Base-by-base conservation (phyloP, 2,329 filamentous ascomycete genomes). In the Exophiala dermatitidis region DNA sequence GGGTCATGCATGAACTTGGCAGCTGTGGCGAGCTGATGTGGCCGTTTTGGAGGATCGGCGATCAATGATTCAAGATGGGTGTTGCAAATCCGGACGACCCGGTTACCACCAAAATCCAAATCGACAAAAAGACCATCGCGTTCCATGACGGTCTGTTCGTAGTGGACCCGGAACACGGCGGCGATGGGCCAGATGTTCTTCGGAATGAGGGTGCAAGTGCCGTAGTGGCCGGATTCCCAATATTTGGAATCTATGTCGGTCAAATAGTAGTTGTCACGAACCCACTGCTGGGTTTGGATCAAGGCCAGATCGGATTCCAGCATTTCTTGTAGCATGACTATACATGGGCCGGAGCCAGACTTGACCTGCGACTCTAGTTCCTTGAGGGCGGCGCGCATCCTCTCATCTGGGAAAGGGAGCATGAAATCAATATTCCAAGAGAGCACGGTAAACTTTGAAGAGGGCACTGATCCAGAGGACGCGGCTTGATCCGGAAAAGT, bases 51-150 rank as follows among this genome's bases (percentile, higher is more conserved):
- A 0, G 76, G 77, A 3, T 73, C 64, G 0, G 72, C 66, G 0
- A 71, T 68, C 10, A 82, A 66, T 2, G 76, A 80, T 62, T 82
- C 80, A 2, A 82, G 74, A 61, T 83, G 80, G 0, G 74, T 75
- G 61, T 80, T 80, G 64, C 78, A 79, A 3, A 82, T 61, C 3
- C 78, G 71, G 4, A 81, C 57, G 0, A 64, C 26, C 32, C 48
- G 41, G 33, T 50, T 40, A 29, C 46, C 43, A 6, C 60, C 52
- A 26, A 74, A 50, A 0, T 56, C 52, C 32, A 79, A 54, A 49
- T 82, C 79, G n/a, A 80, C 70, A 51, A 81, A 81, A 1, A 81
- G 64, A 2, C 68, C 78, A 60, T 82, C 79, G 4, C 79, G 70
- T 42, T 74, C 72, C 70, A 80, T 78, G 7, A 64, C 63, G 2